phyloP scores from a whole-genome alignment of 192 early-diverging fungal genomes.

The Mortierella claussenii region DNA sequence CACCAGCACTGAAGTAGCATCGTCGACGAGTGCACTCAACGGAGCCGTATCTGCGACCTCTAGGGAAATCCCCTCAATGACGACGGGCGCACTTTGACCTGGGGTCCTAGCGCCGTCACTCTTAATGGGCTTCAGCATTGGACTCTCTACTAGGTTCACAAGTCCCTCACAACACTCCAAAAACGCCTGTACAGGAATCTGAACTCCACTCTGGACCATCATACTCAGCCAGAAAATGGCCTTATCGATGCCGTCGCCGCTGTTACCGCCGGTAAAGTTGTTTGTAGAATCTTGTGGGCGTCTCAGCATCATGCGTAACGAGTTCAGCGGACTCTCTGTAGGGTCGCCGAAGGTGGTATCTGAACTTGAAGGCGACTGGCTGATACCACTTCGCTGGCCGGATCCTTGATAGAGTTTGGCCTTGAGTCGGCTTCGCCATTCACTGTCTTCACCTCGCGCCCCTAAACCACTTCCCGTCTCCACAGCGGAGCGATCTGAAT shows the following conservation, averaged over 20 bases:
- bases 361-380: too few species aligned
- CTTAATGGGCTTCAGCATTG: not conserved
- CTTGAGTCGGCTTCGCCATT: constrained; percentile 26
- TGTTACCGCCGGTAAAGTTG: not conserved
- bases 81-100: too few species aligned
- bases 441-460: constrained; percentile 10
- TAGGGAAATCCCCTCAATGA: too few species aligned
- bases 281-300: not conserved
- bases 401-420: constrained; percentile 18
- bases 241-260: not conserved
- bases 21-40: too few species aligned
- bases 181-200: constrained; percentile 16
- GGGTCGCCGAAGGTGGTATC: not conserved
- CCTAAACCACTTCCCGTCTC: too few species aligned
- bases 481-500: too few species aligned
- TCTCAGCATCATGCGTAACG: constrained; percentile 10
- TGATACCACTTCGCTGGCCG: not conserved
- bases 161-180: constrained; percentile 20
- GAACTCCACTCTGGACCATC: constrained; percentile 33
- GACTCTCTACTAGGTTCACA: constrained; percentile 1
- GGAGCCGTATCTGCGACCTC: too few species aligned
- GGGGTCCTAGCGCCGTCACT: too few species aligned
- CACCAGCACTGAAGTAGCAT: too few species aligned
- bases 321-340: constrained; percentile 14
- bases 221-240: constrained; percentile 25